Conservation (phyloP, 1,284 basidiomycete species). For the Ceratobasidium sp. region DNA sequence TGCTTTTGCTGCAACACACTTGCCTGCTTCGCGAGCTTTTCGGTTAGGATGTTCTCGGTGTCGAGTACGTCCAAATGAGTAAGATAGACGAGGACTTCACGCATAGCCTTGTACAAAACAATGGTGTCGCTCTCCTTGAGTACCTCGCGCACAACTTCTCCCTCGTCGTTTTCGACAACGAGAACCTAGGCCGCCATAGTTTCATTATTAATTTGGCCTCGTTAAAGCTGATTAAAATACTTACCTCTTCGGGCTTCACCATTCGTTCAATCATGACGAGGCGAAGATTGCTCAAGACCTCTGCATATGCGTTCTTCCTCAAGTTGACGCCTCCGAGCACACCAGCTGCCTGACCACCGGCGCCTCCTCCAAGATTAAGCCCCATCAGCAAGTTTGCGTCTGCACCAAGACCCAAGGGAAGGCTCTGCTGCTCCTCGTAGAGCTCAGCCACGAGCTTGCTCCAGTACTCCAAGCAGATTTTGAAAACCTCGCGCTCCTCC, state of each 20-base stretch:
- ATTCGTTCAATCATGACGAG: constrained; percentile 98
- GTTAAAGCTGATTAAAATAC: no score
- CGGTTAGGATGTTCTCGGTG: constrained; percentile 96
- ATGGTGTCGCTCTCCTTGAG: constrained; percentile 99
- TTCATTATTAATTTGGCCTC: no score
- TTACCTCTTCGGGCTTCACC: constrained; percentile 99
- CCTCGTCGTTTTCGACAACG: constrained; percentile 99
- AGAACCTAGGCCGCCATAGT: constrained; percentile 67
- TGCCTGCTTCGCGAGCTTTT: constrained; percentile 93
- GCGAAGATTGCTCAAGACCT: constrained; percentile 93
- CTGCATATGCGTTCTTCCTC: constrained; percentile 93
- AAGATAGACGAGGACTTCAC: constrained; percentile 94
- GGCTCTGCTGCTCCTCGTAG: constrained; percentile 95
- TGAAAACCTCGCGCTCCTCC: constrained; percentile 98
- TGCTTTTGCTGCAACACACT: constrained; percentile 51
- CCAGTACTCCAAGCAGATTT: constrained; percentile 99
- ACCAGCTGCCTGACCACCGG: constrained; percentile 52
- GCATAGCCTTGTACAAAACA: constrained; percentile 99
- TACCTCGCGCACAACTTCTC: constrained; percentile 98
- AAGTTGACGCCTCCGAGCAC: constrained; percentile 80
- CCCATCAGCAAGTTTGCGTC: constrained; percentile 95
- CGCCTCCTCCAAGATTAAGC: constrained; percentile 77
- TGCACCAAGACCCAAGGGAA: constrained; percentile 65
- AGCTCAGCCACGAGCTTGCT: constrained; percentile 96
- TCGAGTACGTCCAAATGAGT: constrained; percentile 97